Percentiles rank a stretch among this genome's conserved stretches.
Conservation (phyloP, 441 rosid genomes). For the Pelargonium cotyledonis region DNA sequence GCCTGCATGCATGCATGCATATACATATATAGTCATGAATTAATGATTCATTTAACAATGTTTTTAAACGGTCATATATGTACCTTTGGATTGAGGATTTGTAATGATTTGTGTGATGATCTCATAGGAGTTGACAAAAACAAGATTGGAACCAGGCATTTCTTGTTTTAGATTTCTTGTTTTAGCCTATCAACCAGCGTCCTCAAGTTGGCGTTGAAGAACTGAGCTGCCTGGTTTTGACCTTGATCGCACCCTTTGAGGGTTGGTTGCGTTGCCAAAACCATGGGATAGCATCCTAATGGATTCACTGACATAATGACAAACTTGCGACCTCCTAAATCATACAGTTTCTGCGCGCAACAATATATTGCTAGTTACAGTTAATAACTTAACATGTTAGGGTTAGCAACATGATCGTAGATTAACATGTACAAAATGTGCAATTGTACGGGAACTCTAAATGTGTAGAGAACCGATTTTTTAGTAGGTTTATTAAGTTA, state of each 20-base stretch:
- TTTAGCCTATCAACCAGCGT: slow-evolving; percentile 19
- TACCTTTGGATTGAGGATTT: slow-evolving; percentile 37
- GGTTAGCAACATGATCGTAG: no score
- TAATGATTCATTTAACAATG: no score
- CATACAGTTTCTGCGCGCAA: slow-evolving; percentile 36
- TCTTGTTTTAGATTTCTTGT: slow-evolving; percentile 6
- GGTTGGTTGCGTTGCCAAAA: slow-evolving; percentile 3
- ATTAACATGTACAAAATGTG: no score
- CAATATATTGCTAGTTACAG: neutral
- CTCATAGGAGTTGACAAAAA: slow-evolving; percentile 44
- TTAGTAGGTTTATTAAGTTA: no score
- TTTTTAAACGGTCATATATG: no score
- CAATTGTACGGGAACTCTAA: no score
- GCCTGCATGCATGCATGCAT: no score
- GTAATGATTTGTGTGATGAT: slow-evolving; percentile 37
- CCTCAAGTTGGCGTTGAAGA: slow-evolving; percentile 38
- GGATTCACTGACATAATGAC: slow-evolving; percentile 46
- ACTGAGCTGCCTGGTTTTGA: slow-evolving; percentile 38
- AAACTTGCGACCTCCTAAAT: slow-evolving; percentile 47
- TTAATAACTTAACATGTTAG: no score
- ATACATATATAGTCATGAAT: no score
- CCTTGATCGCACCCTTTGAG: slow-evolving; percentile 21
- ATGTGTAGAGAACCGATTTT: no score
- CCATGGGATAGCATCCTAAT: slow-evolving; percentile 42
- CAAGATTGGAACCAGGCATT: slow-evolving; percentile 32